A percentile compares a stretch with the other conserved stretches of the same genome.
phyloP scores from a whole-genome alignment of 345 rosid species.

The Pelargonium nanum region DNA sequence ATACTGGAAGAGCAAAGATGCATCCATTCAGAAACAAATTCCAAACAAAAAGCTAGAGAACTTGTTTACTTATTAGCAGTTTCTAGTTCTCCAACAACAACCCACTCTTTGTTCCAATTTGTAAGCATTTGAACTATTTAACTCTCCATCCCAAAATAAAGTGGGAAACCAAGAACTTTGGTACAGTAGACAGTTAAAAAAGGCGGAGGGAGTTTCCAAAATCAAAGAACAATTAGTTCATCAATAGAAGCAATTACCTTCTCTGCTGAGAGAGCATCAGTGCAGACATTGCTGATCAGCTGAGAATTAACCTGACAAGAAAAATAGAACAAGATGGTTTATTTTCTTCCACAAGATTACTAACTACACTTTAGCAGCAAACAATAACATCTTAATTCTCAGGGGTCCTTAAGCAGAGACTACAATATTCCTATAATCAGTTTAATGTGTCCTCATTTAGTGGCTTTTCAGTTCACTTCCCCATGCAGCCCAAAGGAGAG shows the following conservation, averaged over 20 bases:
- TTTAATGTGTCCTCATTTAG: not conserved
- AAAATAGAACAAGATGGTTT: conserved; percentile 2
- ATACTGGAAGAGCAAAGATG: conserved; percentile 42
- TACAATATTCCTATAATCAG: not conserved
- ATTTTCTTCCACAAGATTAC: conserved; percentile 1
- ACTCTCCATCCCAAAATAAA: not conserved
- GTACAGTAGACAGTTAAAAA: not conserved
- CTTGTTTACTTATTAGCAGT: not conserved
- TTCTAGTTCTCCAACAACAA: not conserved
- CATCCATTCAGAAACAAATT: not conserved
- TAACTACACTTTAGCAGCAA: not conserved
- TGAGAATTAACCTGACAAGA: conserved; percentile 80
- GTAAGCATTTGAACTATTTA: not conserved
- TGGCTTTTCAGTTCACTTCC: not conserved
- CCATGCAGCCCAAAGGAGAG: not conserved
- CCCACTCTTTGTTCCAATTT: not conserved
- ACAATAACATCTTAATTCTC: not conserved
- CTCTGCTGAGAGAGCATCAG: conserved; percentile 97
- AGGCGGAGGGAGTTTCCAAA: not conserved
- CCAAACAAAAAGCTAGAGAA: not conserved
- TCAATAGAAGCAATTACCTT: conserved; percentile 38
- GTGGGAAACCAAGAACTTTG: not conserved
- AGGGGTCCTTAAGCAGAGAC: not conserved
- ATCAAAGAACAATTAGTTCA: not conserved
- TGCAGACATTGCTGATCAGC: conserved; percentile 94